These are phyloP conservation scores for Candida dubliniensis DNA, from an alignment of 1,139 yeast genomes.

Conservation along the genomic window DNA sequence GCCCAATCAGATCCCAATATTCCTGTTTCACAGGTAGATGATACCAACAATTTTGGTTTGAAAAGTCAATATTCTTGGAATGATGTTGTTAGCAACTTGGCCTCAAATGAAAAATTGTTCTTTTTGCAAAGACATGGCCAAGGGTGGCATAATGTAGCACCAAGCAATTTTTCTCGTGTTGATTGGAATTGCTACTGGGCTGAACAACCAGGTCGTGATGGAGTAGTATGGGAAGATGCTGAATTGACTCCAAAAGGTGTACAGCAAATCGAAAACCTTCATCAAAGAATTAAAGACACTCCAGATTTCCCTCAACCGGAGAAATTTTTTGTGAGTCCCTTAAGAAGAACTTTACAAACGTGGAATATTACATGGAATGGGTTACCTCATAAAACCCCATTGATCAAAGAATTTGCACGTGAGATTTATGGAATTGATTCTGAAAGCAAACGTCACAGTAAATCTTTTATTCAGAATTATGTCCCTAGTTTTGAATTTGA, in stretches of 20 bases:
- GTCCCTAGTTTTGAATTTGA: constrained; percentile 32
- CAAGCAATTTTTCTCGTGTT: constrained; percentile 13
- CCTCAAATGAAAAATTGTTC: constrained; percentile 26
- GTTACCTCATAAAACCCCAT: constrained; percentile 19
- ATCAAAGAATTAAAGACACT: constrained; percentile 14
- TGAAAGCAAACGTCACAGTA: constrained; percentile 34
- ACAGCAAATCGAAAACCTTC: constrained; percentile 21
- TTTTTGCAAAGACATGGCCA: constrained; percentile 44
- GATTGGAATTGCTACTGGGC: constrained; percentile 40
- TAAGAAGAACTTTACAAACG: constrained; percentile 37
- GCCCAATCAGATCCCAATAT: constrained; percentile 20
- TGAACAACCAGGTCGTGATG: constrained; percentile 29
- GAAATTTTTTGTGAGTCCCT: constrained; percentile 34
- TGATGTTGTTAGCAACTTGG: constrained; percentile 6
- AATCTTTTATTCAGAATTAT: constrained; percentile 22
- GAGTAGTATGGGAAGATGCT: constrained; percentile 40
- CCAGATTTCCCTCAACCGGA: constrained; percentile 28
- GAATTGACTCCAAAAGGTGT: constrained; percentile 30
- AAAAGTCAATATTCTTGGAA: constrained; percentile 19
- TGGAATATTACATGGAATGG: constrained; percentile 31
- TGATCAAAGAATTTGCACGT: constrained; percentile 34
- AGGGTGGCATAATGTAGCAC: constrained; percentile 40
- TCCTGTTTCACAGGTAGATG: constrained; percentile 10
- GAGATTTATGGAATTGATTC: constrained; percentile 42
- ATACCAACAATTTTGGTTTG: constrained; percentile 21